These are phyloP conservation scores for Xylaria sp. DNA, from an alignment of 2,329 filamentous ascomycete species.

Conservation along the genomic window DNA sequence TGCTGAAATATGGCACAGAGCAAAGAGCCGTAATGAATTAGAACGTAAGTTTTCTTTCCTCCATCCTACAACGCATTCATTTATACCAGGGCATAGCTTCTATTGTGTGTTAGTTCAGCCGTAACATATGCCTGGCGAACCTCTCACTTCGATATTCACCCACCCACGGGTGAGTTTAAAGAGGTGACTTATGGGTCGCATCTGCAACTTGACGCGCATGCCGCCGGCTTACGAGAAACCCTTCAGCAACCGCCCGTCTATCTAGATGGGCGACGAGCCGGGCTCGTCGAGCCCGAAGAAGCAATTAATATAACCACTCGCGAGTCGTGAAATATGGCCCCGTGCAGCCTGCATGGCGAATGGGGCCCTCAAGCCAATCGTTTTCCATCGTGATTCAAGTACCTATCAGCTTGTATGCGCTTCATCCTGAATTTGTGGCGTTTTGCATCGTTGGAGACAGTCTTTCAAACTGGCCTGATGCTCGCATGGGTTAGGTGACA, in stretches of 20 bases:
- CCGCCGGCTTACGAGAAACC: neutral
- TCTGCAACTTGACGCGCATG: neutral
- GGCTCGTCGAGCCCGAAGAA: no score
- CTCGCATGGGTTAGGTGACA: constrained; percentile 1
- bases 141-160: constrained; percentile 20
- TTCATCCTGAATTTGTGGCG: neutral
- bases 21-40: neutral
- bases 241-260: constrained; percentile 3
- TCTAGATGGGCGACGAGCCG: neutral
- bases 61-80: neutral
- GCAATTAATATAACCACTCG: neutral
- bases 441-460: neutral
- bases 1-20: neutral
- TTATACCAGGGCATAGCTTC: constrained; percentile 21
- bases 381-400: neutral
- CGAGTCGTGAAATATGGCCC: neutral
- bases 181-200: constrained; percentile 9
- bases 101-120: constrained; percentile 20
- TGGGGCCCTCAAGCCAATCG: neutral
- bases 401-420: neutral
- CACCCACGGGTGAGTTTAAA: constrained; percentile 8
- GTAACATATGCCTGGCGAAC: neutral
- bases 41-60: neutral
- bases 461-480: neutral
- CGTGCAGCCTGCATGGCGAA: constrained; percentile 8